Evolutionary conservation across 2,329 filamentous ascomycete genomes (phyloP).

Genomic region (Beauveria australis): DNA sequence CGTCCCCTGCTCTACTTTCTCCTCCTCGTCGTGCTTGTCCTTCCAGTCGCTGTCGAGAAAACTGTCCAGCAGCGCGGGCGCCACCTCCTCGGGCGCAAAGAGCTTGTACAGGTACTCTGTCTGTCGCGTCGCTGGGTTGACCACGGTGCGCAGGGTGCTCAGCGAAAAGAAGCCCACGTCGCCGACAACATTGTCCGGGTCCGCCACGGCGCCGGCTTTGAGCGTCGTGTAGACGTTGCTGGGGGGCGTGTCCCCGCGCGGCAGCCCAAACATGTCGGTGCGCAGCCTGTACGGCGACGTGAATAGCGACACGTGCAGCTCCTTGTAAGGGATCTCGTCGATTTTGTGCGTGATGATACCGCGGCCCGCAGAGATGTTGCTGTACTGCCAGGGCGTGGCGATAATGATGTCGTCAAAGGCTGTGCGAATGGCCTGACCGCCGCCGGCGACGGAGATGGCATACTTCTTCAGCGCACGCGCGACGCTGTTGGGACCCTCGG

Average conservation of each 20-base stretch:
- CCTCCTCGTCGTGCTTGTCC: conserved; percentile 30
- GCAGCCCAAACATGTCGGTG: conserved; percentile 62
- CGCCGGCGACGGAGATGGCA: conserved; percentile 30
- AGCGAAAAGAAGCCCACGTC: conserved; percentile 78
- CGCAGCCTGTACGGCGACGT: conserved; percentile 67
- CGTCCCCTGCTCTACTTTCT: conserved; percentile 21
- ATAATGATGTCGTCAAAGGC: conserved; percentile 75
- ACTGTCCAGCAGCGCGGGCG: conserved; percentile 42
- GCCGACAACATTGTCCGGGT: conserved; percentile 54
- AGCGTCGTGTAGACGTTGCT: conserved; percentile 78
- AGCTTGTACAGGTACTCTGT: conserved; percentile 58
- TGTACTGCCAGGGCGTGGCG: conserved; percentile 75
- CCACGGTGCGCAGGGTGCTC: conserved; percentile 58
- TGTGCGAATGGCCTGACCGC: conserved; percentile 35
- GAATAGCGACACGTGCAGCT: conserved; percentile 84
- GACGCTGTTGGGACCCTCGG: conserved; percentile 35
- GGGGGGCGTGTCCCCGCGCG: conserved; percentile 51
- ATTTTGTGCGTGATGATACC: conserved; percentile 62
- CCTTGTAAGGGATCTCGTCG: conserved; percentile 75
- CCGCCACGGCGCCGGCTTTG: conserved; percentile 44
- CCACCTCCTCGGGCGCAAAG: conserved; percentile 49
- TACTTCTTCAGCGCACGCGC: conserved; percentile 37
- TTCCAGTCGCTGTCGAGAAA: conserved; percentile 43
- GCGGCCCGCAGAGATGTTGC: conserved; percentile 56
- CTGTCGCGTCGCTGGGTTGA: conserved; percentile 49